phyloP scores from a whole-genome alignment of 108 stramenopile species.

The Nannochloropsis oceanica region DNA sequence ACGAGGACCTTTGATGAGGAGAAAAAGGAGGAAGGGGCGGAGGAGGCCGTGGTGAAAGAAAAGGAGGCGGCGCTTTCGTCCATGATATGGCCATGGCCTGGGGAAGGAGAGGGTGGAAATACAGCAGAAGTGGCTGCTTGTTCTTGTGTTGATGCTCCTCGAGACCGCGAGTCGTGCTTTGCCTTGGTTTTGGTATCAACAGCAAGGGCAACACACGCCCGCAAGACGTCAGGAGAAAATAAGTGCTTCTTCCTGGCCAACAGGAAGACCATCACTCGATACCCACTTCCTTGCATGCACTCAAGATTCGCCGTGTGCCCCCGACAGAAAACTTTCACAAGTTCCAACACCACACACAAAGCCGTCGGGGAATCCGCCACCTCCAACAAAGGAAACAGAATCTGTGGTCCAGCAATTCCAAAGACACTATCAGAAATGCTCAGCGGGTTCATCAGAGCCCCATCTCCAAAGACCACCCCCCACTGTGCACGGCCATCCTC shows the following conservation, averaged over 20 bases:
- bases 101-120: background rate
- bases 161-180: background rate
- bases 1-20: background rate
- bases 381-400: slow-evolving; percentile 18
- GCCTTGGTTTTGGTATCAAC: background rate
- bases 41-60: background rate
- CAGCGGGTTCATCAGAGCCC: background rate
- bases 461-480: background rate
- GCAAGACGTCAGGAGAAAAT: background rate
- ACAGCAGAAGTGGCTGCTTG: background rate
- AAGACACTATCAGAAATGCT: background rate
- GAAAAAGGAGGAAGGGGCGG: background rate
- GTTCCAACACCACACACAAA: slow-evolving; percentile 10
- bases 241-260: slow-evolving; percentile 1
- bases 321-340: background rate
- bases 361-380: slow-evolving; percentile 12
- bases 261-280: slow-evolving; percentile 5
- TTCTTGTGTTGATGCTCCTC: background rate
- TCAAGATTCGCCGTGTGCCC: slow-evolving; percentile 4
- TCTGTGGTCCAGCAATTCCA: slow-evolving; percentile 10
- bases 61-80: background rate
- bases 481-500: background rate
- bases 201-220: slow-evolving; percentile 23
- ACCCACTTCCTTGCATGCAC: slow-evolving; percentile 27
- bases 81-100: background rate